Base-by-base conservation (phyloP, 495 filamentous ascomycete genomes). In the Podospora sp. region DNA sequence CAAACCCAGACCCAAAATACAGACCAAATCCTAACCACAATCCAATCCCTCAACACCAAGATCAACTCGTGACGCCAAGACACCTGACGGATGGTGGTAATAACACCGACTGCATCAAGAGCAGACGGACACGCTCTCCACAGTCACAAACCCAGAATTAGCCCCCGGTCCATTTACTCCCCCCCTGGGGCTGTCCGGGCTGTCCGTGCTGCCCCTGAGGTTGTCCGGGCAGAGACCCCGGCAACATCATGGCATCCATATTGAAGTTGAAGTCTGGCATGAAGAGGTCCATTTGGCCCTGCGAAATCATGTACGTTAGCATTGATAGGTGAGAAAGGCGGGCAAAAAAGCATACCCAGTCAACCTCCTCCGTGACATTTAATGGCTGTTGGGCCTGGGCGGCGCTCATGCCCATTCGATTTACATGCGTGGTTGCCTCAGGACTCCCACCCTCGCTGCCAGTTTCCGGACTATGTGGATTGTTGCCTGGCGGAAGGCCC, bases 401-500 rank as follows among this genome's bases (percentile, higher is more conserved):
- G 9, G 40, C 40, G 14, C 14, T 18, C 16, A 18, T 46, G 40
- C 40, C 40, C 40, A 12, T 46, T 2, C 11, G 11, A 12, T 46
- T 55, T n/a, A 6, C 52, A n/a, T 55, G 52, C 24, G 21, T 55
- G 7, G 25, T 33, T 14, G 16, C 26, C 56, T 59, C 56, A 7
- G 56, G 56, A 33, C 56, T 59, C 2, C 56, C 26, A n/a, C 24
- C 56, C 25, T 27, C 56, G 56, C 56, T 26, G 52, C 52, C 22
- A 26, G 8, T 55, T n/a, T 55, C 52, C n/a, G 52, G 52, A 55
- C 21, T 55, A n/a, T 2, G 21, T n/a, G 24, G 3, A n/a, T 55
- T 55, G 20, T 22, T 22, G 2, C 20, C 52, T 3, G 56, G 24
- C 20, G 80, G 78, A 9, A 82, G 33, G 22, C 78, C 75, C 80